phyloP scores from a whole-genome alignment of 1,139 yeast species.

The Arxiozyma slooffiae region DNA sequence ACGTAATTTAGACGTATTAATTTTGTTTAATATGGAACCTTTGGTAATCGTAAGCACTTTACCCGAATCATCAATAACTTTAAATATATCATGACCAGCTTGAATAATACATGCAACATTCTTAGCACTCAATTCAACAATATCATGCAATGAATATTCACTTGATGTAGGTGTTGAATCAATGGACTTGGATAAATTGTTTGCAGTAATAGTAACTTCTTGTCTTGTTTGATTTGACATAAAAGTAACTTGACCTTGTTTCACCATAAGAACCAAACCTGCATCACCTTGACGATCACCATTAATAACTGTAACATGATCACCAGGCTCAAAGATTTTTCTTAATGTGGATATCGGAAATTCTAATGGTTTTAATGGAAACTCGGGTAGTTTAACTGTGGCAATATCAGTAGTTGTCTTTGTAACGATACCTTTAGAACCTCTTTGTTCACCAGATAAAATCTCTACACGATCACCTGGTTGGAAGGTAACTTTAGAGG shows the following conservation, averaged over 20 bases:
- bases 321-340: conserved; percentile 83
- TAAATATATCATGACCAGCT: conserved; percentile 79
- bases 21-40: conserved; percentile 67
- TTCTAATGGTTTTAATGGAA: conserved; percentile 41
- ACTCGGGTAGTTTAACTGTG: conserved; percentile 40
- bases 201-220: conserved; percentile 87
- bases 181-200: conserved; percentile 70
- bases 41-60: conserved; percentile 64
- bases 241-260: conserved; percentile 78
- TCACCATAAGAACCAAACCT: conserved; percentile 79
- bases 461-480: conserved; percentile 93
- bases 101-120: conserved; percentile 82
- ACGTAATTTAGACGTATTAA: conserved; percentile 53
- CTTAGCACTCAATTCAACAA: conserved; percentile 80
- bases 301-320: conserved; percentile 84
- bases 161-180: conserved; percentile 62
- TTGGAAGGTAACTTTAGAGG: conserved; percentile 57
- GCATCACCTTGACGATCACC: conserved; percentile 92
- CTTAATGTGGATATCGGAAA: conserved; percentile 76
- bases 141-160: conserved; percentile 76
- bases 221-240: conserved; percentile 80
- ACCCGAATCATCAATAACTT: conserved; percentile 78
- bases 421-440: conserved; percentile 73
- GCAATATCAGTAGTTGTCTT: conserved; percentile 37
- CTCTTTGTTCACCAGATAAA: conserved; percentile 86